These are phyloP conservation scores for Aspergillus versicolor DNA, from an alignment of 2,329 filamentous ascomycete genomes.

Conservation along the genomic window DNA sequence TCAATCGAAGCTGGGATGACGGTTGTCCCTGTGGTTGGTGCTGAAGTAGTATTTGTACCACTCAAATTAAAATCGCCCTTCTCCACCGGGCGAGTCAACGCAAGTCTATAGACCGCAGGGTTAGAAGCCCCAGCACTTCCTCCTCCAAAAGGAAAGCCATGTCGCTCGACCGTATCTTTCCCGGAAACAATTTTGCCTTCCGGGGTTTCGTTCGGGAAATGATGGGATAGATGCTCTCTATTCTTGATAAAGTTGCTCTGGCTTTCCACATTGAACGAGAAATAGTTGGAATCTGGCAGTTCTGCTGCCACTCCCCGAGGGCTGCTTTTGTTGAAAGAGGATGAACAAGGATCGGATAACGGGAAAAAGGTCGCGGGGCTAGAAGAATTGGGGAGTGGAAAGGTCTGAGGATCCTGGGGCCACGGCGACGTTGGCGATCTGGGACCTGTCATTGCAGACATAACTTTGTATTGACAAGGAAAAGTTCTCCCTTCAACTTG, in stretches of 20 bases:
- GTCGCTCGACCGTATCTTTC: constrained; percentile 80
- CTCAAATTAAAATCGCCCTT: not conserved
- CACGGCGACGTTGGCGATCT: constrained; percentile 36
- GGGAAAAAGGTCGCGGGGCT: constrained; percentile 20
- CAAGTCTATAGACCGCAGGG: constrained; percentile 19
- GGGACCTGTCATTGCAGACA: constrained; percentile 33
- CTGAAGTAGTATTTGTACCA: not conserved
- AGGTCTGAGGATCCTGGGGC: constrained; percentile 26
- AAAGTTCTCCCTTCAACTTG: not conserved
- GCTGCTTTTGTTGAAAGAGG: constrained; percentile 23
- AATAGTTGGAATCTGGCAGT: constrained; percentile 75
- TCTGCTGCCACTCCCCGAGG: constrained; percentile 20
- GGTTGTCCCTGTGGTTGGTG: constrained; percentile 33
- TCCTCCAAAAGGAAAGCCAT: constrained; percentile 60
- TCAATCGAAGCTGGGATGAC: constrained; percentile 50
- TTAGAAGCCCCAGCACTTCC: constrained; percentile 21
- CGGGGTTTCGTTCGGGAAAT: constrained; percentile 62
- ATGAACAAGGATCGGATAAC: constrained; percentile 20
- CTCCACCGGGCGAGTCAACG: constrained; percentile 15
- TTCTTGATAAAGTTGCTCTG: constrained; percentile 64
- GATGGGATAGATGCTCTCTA: constrained; percentile 70
- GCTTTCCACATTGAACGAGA: constrained; percentile 68
- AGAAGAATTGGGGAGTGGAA: constrained; percentile 20
- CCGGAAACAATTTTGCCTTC: constrained; percentile 40
- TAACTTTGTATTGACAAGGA: constrained; percentile 12